A percentile compares a stretch with the other conserved stretches of the same genome.
Conservation (phyloP, 192 early-diverging fungal species). For the Podila verticillata region DNA sequence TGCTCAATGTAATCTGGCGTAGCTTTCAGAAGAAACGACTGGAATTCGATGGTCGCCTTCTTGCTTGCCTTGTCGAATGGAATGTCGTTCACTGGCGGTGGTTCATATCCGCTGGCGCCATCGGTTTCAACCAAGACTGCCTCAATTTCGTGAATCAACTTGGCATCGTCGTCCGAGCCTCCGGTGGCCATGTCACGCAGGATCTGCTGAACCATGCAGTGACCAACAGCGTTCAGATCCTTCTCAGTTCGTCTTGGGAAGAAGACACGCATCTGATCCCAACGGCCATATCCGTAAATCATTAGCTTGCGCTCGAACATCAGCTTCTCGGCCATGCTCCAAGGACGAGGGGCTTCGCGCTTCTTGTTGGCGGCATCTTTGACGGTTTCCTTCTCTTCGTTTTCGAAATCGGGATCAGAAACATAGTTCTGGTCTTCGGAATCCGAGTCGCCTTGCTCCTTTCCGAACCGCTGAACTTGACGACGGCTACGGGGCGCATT, state of each 20-base stretch:
- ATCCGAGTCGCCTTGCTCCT: slow-evolving; percentile 49
- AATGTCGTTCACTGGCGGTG: slow-evolving; percentile 53
- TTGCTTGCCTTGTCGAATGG: slow-evolving; percentile 74
- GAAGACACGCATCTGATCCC: slow-evolving; percentile 71
- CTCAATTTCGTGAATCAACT: slow-evolving; percentile 72
- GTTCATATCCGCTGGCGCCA: slow-evolving; percentile 54
- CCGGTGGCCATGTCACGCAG: slow-evolving; percentile 57
- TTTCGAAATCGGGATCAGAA: slow-evolving; percentile 60
- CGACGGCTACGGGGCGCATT: slow-evolving; percentile 73
- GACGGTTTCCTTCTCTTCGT: slow-evolving; percentile 30
- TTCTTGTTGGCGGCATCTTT: slow-evolving; percentile 46
- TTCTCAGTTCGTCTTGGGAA: slow-evolving; percentile 65
- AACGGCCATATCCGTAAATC: slow-evolving; percentile 69
- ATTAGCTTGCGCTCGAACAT: slow-evolving; percentile 68
- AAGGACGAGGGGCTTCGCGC: slow-evolving; percentile 54
- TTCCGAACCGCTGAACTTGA: slow-evolving; percentile 65
- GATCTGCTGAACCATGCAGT: slow-evolving; percentile 61
- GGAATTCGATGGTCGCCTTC: slow-evolving; percentile 71
- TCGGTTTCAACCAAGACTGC: slow-evolving; percentile 53
- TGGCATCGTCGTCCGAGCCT: slow-evolving; percentile 66
- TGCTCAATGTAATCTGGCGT: slow-evolving; percentile 80
- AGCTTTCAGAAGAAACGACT: slow-evolving; percentile 77
- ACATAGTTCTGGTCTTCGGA: slow-evolving; percentile 59
- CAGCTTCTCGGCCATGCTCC: slow-evolving; percentile 66
- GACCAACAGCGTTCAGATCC: slow-evolving; percentile 67